Conservation (phyloP, 1,284 basidiomycete genomes). For the Trametes hirsuta region DNA sequence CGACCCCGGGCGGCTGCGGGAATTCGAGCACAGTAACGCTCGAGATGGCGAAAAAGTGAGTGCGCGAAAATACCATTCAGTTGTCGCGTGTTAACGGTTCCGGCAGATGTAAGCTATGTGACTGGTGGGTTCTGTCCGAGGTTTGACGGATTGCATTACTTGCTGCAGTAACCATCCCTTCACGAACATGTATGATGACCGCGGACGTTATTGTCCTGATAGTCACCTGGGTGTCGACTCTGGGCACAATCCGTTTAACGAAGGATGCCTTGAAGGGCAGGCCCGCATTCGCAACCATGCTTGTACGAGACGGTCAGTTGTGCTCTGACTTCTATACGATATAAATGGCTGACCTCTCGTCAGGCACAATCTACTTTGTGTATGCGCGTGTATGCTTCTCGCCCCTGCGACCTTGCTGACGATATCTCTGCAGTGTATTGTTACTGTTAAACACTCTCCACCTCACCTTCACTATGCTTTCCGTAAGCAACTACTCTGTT, state of each 20-base stretch:
- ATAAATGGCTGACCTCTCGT: not conserved
- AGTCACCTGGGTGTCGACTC: constrained; percentile 6
- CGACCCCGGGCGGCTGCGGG: not conserved
- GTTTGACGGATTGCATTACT: not conserved
- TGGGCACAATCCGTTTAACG: not conserved
- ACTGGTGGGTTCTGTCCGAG: not conserved
- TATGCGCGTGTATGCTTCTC: not conserved
- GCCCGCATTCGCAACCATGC: not conserved
- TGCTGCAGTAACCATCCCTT: constrained; percentile 3
- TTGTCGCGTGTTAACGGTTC: not conserved
- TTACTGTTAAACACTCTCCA: constrained; percentile 3
- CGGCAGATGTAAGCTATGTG: not conserved
- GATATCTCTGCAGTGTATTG: not conserved
- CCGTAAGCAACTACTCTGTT: not conserved
- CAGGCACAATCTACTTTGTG: constrained; percentile 8
- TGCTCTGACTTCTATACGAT: not conserved
- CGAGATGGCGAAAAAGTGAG: constrained; percentile 3
- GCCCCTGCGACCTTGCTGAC: not conserved
- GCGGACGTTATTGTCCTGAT: constrained; percentile 7
- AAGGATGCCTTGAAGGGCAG: not conserved
- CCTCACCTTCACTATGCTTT: constrained; percentile 8
- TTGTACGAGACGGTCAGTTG: not conserved
- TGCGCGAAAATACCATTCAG: not conserved
- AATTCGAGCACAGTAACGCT: constrained; percentile 2
- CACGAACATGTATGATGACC: constrained; percentile 6